Conservation (phyloP, 163 green algal genomes). For the Coccomyxa subellipsoidea region DNA sequence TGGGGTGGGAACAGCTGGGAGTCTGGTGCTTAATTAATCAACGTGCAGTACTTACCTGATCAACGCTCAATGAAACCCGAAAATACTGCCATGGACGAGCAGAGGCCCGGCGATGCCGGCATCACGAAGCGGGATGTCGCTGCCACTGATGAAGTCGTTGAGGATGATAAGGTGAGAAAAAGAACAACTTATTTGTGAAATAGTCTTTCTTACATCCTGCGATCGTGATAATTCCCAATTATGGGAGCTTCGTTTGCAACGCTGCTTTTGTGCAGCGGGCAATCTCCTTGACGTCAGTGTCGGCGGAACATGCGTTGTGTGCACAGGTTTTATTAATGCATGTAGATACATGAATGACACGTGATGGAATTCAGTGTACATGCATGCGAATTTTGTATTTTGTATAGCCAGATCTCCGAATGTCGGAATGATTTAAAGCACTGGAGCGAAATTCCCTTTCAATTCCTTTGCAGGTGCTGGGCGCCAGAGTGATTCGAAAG, state of each 20-base stretch:
- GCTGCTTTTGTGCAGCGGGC: background rate
- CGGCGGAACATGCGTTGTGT: too few relatives aligned
- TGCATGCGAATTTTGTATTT: background rate
- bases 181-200: background rate
- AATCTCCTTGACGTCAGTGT: too few relatives aligned
- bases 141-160: background rate
- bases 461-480: background rate
- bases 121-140: background rate
- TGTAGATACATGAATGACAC: too few relatives aligned
- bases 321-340: too few relatives aligned
- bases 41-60: too few relatives aligned
- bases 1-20: too few relatives aligned
- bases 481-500: background rate
- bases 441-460: background rate
- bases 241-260: background rate
- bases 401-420: too few relatives aligned
- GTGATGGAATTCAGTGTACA: background rate
- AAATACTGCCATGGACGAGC: too few relatives aligned
- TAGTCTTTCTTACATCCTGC: background rate
- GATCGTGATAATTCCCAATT: background rate
- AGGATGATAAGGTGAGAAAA: background rate
- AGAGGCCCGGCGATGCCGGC: background rate
- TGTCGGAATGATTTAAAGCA: too few relatives aligned
- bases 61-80: too few relatives aligned
- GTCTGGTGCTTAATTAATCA: too few relatives aligned